Base-by-base conservation (phyloP, 2,329 filamentous ascomycete species). In the Aspergillus viridinutans region DNA sequence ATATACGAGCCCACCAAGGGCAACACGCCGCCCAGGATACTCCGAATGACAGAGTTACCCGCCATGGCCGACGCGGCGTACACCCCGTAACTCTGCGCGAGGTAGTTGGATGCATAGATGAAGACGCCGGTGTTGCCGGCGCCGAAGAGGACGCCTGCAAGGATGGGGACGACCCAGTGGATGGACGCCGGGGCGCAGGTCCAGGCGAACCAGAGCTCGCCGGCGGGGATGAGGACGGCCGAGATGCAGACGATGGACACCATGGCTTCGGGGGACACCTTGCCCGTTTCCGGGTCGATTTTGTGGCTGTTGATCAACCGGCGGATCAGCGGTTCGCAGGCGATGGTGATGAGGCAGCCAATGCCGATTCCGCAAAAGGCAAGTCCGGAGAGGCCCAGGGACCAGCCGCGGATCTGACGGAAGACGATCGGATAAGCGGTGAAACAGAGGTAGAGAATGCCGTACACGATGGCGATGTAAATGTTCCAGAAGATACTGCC, bases 381-480 rank as follows among this genome's bases (percentile, higher is more conserved):
- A 2, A 97, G 83, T 0, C 92, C 92, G 0, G 87, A 85, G 38
- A 89, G 74, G 1, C 89, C 87, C 0, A 88, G 79, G 2, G 81
- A 81, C 92, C 92, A 97, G 58, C 90, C 90, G 20, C 92, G 88
- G 57, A 85, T 75, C 43, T 88, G 79, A 10, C 81, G 80, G 74
- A 94, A 96, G 57, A 96, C 88, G 58, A 95, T 88, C 0, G 92
- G 92, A 71, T 95, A 95, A 12, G 90, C 90, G 17, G 95, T 88
- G 76, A 96, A 96, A 74, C 90, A 95, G 32, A 96, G 85, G 68
- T 94, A 94, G 1, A 97, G 79, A 43, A 96, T 91, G 20, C 86
- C 90, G 71, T 96, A 96, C 38, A 96, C 85, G 42, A 96, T 78
- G 0, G 89, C 83, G 61, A 89, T 84, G 63, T 88, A 89, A 35